Evolutionary conservation across 2,329 filamentous ascomycete species (phyloP), one percentile per base, ranked within the genome.

Genomic region (Aureobasidium sp.): DNA sequence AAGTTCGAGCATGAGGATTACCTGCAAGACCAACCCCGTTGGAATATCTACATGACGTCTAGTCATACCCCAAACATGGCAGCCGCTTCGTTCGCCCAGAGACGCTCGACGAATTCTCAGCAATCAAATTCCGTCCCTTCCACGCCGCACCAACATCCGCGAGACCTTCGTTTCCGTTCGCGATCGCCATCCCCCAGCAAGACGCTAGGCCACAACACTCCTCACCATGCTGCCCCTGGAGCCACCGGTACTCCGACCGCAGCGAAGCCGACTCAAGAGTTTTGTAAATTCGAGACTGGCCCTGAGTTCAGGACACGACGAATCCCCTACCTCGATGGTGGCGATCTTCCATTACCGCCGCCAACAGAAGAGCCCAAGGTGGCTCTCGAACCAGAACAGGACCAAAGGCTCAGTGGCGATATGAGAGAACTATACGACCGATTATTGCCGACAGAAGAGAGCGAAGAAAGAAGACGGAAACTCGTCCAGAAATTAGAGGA

Each of bases 81-180:
- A 53, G 57, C 64, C 22, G 59, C 62, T 42, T 63, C 60, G 44
- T 60, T 61, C 49, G 27, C 42, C 56, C 62, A 65, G 37, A 64
- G 56, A 59, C 54, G 62, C 14, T 47, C 47, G 33, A 66, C 69
- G 22, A 45, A 45, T 60, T 66, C 70, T 48, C 85, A 85, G 58
- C 84, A 95, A 71, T 95, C 93, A 27, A 96, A 83, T 72, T 97
- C 93, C 9, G 90, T 97, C 53, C 93, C 93, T 1, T 95, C 93
- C 1, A 97, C 93, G 3, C 94, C 93, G 9, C 90, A 93, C 70
- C 92, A 97, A 73, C 88, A 90, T 75, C 85, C 91, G 66, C 86
- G 91, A 63, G 87, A 92, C 69, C 88, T 94, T 70, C 88, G 88
- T 2, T 89, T 89, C 69, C 85, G 86, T 71, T 94, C 91, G 52